A percentile compares a stretch with the other conserved stretches of the same genome.
These are phyloP conservation scores for Beauveria pseudobassiana DNA, from an alignment of 2,329 filamentous ascomycete species.

Conservation along the genomic window DNA sequence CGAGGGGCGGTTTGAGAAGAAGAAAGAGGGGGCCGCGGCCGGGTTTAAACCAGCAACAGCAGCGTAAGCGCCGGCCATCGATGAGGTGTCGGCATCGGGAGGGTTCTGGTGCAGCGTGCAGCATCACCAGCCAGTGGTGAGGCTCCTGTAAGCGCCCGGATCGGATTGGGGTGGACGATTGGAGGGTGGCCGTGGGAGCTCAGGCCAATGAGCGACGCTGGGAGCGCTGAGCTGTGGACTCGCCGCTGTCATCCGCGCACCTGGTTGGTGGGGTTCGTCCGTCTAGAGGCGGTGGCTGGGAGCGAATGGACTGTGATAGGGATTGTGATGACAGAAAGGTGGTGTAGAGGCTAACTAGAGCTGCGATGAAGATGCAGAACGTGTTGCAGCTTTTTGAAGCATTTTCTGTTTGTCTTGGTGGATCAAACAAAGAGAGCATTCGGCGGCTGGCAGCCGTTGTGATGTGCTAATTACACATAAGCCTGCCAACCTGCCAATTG, in stretches of 20 bases:
- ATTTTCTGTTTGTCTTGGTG: neutral
- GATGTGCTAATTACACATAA: neutral
- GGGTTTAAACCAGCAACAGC: conserved; percentile 4
- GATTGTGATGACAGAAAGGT: neutral
- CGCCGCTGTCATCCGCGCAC: neutral
- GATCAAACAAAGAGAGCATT: neutral
- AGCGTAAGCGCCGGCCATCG: neutral
- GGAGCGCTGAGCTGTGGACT: neutral
- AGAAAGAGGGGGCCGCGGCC: neutral
- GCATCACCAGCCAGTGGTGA: conserved; percentile 6
- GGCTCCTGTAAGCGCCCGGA: conserved; percentile 11
- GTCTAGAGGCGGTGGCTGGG: neutral
- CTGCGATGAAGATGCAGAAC: neutral
- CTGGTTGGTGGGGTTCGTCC: neutral
- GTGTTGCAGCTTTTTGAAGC: neutral
- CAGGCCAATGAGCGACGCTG: conserved; percentile 4
- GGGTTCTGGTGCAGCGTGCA: neutral
- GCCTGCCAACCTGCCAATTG: neutral
- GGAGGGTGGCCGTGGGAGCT: neutral
- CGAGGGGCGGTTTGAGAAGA: neutral
- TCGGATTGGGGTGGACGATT: conserved; percentile 7
- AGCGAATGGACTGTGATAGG: neutral
- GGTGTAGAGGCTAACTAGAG: no score
- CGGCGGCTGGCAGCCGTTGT: neutral
- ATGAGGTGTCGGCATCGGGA: conserved; percentile 1